Evolutionary conservation across 2,329 filamentous ascomycete genomes (phyloP), one percentile per base, ranked within the genome.

Genomic region (Purpureocillium takamizusanense): DNA sequence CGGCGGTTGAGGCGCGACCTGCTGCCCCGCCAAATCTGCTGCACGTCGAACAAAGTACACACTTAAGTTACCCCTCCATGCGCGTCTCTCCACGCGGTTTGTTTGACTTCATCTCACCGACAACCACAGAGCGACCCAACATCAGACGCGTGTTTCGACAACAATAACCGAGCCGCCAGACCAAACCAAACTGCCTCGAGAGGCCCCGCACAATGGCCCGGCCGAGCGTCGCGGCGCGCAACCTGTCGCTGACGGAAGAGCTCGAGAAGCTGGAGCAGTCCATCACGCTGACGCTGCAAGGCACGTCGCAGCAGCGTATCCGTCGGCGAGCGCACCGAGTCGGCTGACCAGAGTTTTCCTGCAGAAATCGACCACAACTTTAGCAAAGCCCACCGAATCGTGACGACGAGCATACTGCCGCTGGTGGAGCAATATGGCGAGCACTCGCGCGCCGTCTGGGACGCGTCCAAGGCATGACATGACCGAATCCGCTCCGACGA

Each of bases 321-420:
- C 21, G 21, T 25, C n/a, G n/a, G n/a, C n/a, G n/a, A n/a, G n/a
- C n/a, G n/a, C n/a, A n/a, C n/a, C n/a, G n/a, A n/a, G n/a, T n/a
- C n/a, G n/a, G n/a, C n/a, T n/a, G n/a, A 25, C 5, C 21, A 6
- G 10, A 25, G 6, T 5, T 10, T 25, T 25, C 21, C 11, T 16
- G 7, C 52, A 94, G 92, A 98, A 69, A 98, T 98, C 66, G 92
- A 98, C 60, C 85, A 87, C 62, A 98, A 98, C 65, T 98, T 98
- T 61, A 95, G 86, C 66, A 87, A 86, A 55, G 89, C 92, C 23
- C 92, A 98, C 61, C 82, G 88, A 45, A 97, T 98, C 42, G 90
- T 98, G 30, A 97, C 92, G 1, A 83, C 84, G 1, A 94, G 81
- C 56, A 95, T 98, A 39, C 66, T 98, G 3, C 92, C 92, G 1